phyloP scores from a whole-genome alignment of 257 asterid genomes.

The Plantago major region DNA sequence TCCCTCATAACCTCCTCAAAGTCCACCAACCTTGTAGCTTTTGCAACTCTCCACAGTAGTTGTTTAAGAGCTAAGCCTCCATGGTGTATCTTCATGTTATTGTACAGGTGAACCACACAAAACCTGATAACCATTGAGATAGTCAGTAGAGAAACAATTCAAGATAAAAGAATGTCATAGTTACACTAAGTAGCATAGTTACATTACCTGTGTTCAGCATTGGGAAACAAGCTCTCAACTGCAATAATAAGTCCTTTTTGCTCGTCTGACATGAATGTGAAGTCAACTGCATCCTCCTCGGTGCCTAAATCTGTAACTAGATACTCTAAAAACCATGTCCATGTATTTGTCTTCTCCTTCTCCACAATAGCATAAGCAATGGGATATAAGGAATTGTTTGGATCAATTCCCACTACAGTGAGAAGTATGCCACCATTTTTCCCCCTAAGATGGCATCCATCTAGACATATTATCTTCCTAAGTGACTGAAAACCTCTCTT shows the following conservation, averaged over 20 bases:
- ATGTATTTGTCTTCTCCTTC: not conserved
- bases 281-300: too few relatives aligned
- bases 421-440: not conserved
- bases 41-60: constrained; percentile 1
- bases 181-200: too few relatives aligned
- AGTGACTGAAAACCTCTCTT: too few relatives aligned
- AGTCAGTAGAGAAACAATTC: too few relatives aligned
- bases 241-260: constrained; percentile 18
- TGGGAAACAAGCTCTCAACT: not conserved
- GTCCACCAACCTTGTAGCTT: not conserved
- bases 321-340: too few relatives aligned
- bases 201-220: not conserved
- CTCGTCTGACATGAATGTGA: constrained; percentile 13
- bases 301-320: too few relatives aligned
- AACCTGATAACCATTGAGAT: not conserved
- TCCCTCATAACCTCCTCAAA: not conserved
- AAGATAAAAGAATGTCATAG: not conserved
- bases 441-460: not conserved
- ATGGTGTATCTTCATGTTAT: not conserved
- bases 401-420: not conserved
- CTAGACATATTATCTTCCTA: not conserved
- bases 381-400: not conserved
- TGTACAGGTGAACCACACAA: constrained; percentile 8
- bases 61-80: not conserved
- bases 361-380: not conserved